Evolutionary conservation across 129 eudicot species (phyloP).

Genomic region (Artemisia argyi): DNA sequence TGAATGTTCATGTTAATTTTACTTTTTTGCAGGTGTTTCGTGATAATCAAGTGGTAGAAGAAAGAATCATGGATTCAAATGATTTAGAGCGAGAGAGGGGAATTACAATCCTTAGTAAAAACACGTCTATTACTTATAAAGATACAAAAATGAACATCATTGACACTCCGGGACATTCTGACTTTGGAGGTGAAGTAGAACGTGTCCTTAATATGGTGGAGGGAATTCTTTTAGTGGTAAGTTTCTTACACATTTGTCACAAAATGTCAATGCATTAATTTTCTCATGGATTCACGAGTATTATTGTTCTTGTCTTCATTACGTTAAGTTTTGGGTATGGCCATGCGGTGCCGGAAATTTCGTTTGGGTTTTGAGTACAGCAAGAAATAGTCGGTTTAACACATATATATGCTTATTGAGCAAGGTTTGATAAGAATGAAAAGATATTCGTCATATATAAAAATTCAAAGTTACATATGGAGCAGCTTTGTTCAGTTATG

Average conservation of each 20-base stretch:
- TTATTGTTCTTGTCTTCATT: too few relatives aligned
- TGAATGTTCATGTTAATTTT: not conserved
- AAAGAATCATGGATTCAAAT: constrained; percentile 99
- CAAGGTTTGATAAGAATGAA: too few relatives aligned
- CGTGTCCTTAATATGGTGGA: constrained; percentile 98
- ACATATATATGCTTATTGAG: too few relatives aligned
- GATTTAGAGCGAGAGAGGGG: constrained; percentile 99
- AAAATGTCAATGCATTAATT: not conserved
- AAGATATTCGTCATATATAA: too few relatives aligned
- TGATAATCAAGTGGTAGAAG: constrained; percentile 89
- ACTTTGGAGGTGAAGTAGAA: constrained; percentile 99
- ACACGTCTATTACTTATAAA: constrained; percentile 85
- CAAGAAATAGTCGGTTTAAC: too few relatives aligned
- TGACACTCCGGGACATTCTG: constrained; percentile 99
- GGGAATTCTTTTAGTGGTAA: constrained; percentile 95
- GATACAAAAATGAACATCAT: constrained; percentile 93
- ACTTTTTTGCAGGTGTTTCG: constrained; percentile 85
- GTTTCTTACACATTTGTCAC: not conserved
- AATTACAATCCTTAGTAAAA: constrained; percentile 95
- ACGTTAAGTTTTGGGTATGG: too few relatives aligned
- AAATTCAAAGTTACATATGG: too few relatives aligned
- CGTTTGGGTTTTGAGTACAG: too few relatives aligned
- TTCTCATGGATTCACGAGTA: too few relatives aligned
- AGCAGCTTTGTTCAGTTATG: too few relatives aligned
- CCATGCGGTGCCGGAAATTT: too few relatives aligned